Base-by-base conservation (phyloP, 306 rosid genomes). In the Lithocarpus polystachyus region DNA sequence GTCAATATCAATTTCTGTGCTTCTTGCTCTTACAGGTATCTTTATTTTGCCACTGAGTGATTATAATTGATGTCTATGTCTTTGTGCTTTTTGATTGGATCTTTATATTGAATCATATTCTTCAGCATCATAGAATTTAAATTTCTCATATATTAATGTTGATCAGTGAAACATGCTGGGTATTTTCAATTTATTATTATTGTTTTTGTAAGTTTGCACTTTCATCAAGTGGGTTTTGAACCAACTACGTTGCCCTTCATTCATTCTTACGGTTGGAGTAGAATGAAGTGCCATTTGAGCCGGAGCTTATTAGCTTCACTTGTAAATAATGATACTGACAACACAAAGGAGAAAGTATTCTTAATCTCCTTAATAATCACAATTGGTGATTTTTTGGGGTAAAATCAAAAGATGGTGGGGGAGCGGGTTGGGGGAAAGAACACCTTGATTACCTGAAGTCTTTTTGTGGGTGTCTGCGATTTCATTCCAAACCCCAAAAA, bases 21-120 rank as follows among this genome's bases (percentile, higher is more conserved):
- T 52, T 89, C 92, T 74, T 94, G 97, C 79, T 88, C 97, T n/a
- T 91, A 92, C 83, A 90, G 65, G 96, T 89, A 59, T 29, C 22
- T 81, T 74, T 28, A 35, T 11, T 59, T 29, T 51, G 7, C 12
- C 6, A 12, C 26, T 9, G 29, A 28, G 5, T 10, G 7, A 31
- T 76, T 40, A 14, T 35, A 13, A 2, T 8, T 43, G 11, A 40
- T 40, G 45, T 40, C 45, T 40, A 18, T 18, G 55, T 1, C 57
- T 68, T 55, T 69, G 15, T 68, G 22, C 68, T 61, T 61, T 61
- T 61, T 61, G 33, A 59, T 59, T 24, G 33, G 31, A 48, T 11
- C 17, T 59, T 26, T 59, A 22, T 12, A 59, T 59, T 59, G 28
- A 22, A 23, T 59, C 26, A 22, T 3, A 28, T 26, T 62, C 10